Evolutionary conservation across 2,329 filamentous ascomycete species (phyloP).

Genomic region (Sarocladium strictum): DNA sequence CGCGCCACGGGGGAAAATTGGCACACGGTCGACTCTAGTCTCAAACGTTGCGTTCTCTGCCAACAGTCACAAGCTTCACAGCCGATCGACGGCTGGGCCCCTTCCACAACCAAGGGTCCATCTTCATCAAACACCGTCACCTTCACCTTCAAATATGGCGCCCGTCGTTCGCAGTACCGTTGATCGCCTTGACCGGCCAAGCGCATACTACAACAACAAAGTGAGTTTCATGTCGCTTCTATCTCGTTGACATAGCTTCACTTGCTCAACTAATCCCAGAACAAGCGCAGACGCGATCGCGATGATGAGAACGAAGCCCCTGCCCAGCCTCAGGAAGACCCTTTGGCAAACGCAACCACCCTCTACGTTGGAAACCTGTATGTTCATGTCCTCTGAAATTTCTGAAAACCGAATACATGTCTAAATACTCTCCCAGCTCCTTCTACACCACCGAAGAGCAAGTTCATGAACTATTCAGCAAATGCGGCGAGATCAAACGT

Average conservation of each 20-base stretch:
- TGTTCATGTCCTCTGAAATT: conserved; percentile 10
- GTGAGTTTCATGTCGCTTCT: conserved; percentile 40
- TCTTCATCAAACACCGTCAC: neutral
- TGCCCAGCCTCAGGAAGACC: conserved; percentile 54
- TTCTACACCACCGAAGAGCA: conserved; percentile 99
- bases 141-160: conserved; percentile 35
- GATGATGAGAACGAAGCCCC: conserved; percentile 41
- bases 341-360: conserved; percentile 80
- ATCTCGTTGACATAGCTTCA: neutral
- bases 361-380: conserved; percentile 97
- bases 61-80: too few species aligned
- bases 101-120: too few species aligned
- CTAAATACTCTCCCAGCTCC: conserved; percentile 47
- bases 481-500: conserved; percentile 97
- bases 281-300: conserved; percentile 65
- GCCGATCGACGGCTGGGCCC: too few species aligned
- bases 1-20: too few species aligned
- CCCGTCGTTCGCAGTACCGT: conserved; percentile 60
- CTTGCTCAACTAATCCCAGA: conserved; percentile 35
- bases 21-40: too few species aligned
- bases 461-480: conserved; percentile 93
- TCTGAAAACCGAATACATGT: neutral
- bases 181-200: conserved; percentile 87
- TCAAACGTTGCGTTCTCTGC: too few species aligned
- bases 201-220: conserved; percentile 83